Base-by-base conservation (phyloP, 306 rosid genomes). In the Canavalia gladiata region DNA sequence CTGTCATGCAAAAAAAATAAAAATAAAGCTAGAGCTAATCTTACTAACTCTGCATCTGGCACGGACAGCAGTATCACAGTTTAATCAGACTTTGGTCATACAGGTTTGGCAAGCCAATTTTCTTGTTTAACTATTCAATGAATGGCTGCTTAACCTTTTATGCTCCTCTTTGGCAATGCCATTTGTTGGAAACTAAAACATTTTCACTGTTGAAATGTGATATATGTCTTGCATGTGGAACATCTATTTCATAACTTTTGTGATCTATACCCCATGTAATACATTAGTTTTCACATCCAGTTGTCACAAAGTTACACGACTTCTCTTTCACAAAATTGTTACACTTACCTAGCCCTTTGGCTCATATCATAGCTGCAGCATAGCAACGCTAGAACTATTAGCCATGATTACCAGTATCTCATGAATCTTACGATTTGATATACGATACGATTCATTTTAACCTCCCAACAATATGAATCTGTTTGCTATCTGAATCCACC, bases 281-380 rank as follows among this genome's bases (percentile, higher is more conserved):
- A 34, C 5, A 0, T 8, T 7, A 34, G 49, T 51, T 66, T 50
- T 39, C 43, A 35, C 64, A 64, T 34, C 54, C 43, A 66, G 34
- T 52, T 39, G 81, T 62, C 50, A 47, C 35, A n/a, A 76, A 31
- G 60, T 60, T 76, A 60, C 30, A 35, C 29, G 4, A 33, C 10
- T 45, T 67, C 41, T 80, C 10, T 79, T 49, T 59, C 55, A 10
- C 73, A 12, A 60, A 37, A 47, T 11, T 81, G n/a, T 81, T 33
- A 39, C 37, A 4, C 52, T 42, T 74, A 12, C 57, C 39, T 64
- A 35, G 66, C 28, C 43, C 77, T 34, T 67, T 25, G 50, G 54
- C 35, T 11, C 55, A 34, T 74, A 4, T 12, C 31, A 63, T 31
- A 58, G 28, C 68, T 34, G 25, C 76, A 55, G 33, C 74, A 33